Evolutionary conservation across 192 early-diverging fungal species (phyloP).

Genomic region (Thoreauomyces humboldtii): DNA sequence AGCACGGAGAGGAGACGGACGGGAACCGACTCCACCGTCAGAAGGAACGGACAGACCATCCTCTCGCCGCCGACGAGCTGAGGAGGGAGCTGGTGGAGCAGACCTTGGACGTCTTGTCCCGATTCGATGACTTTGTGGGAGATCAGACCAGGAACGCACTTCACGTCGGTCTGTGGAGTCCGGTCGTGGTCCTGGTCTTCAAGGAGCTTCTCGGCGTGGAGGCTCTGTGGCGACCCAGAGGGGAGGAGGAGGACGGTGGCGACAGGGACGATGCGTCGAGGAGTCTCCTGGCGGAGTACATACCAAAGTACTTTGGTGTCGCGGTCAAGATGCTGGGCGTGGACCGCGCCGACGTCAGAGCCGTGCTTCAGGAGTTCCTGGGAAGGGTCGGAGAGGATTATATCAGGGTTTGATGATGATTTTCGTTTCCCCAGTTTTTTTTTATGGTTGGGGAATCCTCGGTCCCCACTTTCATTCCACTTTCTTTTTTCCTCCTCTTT

Average conservation of each 20-base stretch:
- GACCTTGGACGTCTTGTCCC: conserved; percentile 42
- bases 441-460: not conserved
- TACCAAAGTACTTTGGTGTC: conserved; percentile 38
- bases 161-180: conserved; percentile 53
- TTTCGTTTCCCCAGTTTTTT: too few relatives aligned
- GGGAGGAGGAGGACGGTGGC: not conserved
- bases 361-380: conserved; percentile 45
- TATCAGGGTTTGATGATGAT: conserved; percentile 13
- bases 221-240: conserved; percentile 37
- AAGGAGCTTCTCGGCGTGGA: conserved; percentile 46
- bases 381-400: conserved; percentile 44
- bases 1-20: not conserved
- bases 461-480: not conserved
- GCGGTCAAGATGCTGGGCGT: conserved; percentile 43
- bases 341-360: conserved; percentile 43
- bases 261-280: not conserved
- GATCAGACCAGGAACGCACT: conserved; percentile 40
- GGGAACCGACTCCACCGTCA: too few relatives aligned
- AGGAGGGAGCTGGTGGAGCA: conserved; percentile 39
- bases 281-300: conserved; percentile 17
- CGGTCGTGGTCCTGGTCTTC: conserved; percentile 50
- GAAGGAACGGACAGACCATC: too few relatives aligned
- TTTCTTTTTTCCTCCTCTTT: not conserved
- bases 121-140: conserved; percentile 41
- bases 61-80: too few relatives aligned